A percentile compares a stretch with the other conserved stretches of the same genome.
phyloP scores from a whole-genome alignment of 352 stramenopile genomes.

The Pythium sukuiense region DNA sequence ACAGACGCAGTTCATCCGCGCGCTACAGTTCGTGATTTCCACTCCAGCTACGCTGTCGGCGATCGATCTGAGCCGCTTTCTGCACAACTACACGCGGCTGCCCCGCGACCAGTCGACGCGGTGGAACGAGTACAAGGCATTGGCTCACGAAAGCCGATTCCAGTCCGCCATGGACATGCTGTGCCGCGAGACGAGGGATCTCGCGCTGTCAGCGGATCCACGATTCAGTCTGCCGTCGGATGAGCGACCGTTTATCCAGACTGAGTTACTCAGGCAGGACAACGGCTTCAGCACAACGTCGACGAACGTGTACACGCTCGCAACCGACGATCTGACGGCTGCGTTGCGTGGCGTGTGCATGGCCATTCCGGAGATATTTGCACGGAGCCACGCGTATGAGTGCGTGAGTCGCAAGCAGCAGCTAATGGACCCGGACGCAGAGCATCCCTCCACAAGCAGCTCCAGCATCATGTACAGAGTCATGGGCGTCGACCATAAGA shows the following conservation, averaged over 20 bases:
- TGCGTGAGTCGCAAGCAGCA: too few species aligned
- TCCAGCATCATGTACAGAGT: too few species aligned
- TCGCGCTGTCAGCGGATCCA: background rate
- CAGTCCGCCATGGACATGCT: constrained; percentile 10
- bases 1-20: constrained; percentile 4
- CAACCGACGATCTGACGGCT: constrained; percentile 28
- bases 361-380: constrained; percentile 6
- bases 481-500: too few species aligned
- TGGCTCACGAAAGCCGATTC: background rate
- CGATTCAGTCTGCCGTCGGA: background rate
- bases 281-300: constrained; percentile 22
- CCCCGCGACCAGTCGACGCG: background rate
- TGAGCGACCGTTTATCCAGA: background rate
- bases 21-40: constrained; percentile 3
- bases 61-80: constrained; percentile 6
- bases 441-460: too few species aligned
- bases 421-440: too few species aligned
- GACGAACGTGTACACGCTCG: constrained; percentile 33
- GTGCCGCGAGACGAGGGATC: constrained; percentile 2
- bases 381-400: too few species aligned
- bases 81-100: constrained; percentile 14
- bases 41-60: background rate
- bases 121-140: background rate
- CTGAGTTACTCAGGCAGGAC: background rate
- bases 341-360: constrained; percentile 25